Conservation (phyloP, 2,329 filamentous ascomycete species). For the Ceratocystis smalleyi region DNA sequence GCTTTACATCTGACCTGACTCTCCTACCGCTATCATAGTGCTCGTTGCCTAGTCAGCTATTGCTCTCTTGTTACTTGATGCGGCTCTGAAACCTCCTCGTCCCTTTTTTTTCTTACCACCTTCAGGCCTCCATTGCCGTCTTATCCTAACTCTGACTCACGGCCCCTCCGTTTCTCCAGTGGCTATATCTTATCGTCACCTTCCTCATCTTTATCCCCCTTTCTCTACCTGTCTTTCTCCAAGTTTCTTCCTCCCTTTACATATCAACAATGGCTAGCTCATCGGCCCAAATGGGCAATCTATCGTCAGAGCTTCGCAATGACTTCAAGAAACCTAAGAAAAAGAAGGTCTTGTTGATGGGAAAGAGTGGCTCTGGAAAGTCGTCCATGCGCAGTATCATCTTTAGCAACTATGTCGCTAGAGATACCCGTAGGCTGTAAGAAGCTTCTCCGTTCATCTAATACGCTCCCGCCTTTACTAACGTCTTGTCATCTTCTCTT, state of each 20-base stretch:
- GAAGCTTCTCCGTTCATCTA: slow-evolving; percentile 19
- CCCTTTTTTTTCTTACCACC: no score
- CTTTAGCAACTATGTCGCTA: slow-evolving; percentile 96
- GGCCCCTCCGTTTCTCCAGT: neutral
- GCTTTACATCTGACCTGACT: no score
- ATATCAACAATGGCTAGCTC: neutral
- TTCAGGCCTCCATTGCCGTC: no score
- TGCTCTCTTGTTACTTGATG: no score
- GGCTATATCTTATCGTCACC: neutral
- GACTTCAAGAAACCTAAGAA: slow-evolving; percentile 59
- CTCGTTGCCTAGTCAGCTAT: no score
- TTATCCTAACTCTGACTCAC: no score
- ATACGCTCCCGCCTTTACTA: neutral
- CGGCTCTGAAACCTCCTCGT: no score
- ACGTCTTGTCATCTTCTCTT: neutral
- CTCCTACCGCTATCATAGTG: no score
- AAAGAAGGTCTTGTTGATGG: slow-evolving; percentile 80
- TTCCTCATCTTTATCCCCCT: neutral
- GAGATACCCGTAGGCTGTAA: slow-evolving; percentile 73
- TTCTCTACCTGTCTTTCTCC: neutral
- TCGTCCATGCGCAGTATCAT: slow-evolving; percentile 98
- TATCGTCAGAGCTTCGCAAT: slow-evolving; percentile 19
- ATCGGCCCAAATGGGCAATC: slow-evolving; percentile 12
- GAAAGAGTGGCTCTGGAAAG: slow-evolving; percentile 93
- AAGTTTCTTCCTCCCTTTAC: neutral